Conservation (phyloP, 192 early-diverging fungal genomes). For the Podila clonocystis region DNA sequence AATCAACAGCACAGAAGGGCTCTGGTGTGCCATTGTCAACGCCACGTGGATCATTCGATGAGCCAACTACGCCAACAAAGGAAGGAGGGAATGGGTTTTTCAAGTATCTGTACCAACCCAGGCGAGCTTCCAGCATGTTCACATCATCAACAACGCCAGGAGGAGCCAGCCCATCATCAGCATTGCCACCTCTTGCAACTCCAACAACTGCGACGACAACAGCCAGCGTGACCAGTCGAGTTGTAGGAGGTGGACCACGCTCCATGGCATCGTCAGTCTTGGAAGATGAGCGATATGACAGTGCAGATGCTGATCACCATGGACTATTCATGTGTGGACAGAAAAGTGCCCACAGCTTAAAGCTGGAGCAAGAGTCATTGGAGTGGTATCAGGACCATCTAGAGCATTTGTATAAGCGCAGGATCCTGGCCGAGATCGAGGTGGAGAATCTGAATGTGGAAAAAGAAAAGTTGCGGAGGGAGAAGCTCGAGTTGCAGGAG, state of each 20-base stretch:
- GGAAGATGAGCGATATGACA: neutral
- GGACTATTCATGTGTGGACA: neutral
- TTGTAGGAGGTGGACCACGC: neutral
- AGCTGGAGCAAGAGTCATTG: slow-evolving; percentile 5
- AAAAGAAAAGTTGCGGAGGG: slow-evolving; percentile 6
- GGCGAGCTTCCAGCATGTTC: slow-evolving; percentile 5
- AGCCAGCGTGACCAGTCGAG: neutral
- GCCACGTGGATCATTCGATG: neutral
- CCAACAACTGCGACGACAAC: neutral
- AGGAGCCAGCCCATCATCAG: neutral
- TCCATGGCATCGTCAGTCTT: neutral
- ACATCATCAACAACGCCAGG: neutral
- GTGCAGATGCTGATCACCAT: neutral
- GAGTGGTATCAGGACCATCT: slow-evolving; percentile 27
- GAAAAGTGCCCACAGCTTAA: neutral
- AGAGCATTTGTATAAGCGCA: slow-evolving; percentile 30
- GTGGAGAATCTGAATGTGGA: slow-evolving; percentile 19
- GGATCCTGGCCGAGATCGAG: slow-evolving; percentile 20
- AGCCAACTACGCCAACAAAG: neutral
- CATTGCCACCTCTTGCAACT: neutral
- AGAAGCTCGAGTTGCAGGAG: slow-evolving; percentile 7
- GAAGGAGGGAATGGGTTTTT: slow-evolving; percentile 13
- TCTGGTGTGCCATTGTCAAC: neutral
- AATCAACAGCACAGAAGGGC: neutral
- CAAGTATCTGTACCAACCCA: slow-evolving; percentile 40